Conservation (phyloP, 345 rosid species). For the Geranium brycei region DNA sequence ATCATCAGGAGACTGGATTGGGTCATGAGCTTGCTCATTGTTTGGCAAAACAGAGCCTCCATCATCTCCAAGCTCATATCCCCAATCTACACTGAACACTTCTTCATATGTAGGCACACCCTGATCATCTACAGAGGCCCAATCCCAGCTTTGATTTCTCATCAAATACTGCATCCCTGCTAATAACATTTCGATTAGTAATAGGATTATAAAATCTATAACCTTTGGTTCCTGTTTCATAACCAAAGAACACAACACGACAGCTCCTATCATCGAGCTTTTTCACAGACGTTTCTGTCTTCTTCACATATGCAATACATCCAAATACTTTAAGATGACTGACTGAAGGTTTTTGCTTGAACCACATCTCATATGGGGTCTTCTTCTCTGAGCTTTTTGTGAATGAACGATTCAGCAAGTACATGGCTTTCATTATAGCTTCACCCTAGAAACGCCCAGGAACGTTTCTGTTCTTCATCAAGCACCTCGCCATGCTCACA, state of each 20-base stretch:
- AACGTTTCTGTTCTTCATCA: not conserved
- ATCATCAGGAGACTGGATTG: too few relatives aligned
- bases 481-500: slow-evolving; percentile 7
- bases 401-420: not conserved
- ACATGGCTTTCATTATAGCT: not conserved
- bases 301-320: not conserved
- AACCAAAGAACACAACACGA: not conserved
- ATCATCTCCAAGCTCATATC: not conserved
- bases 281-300: not conserved
- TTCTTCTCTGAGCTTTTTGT: not conserved
- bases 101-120: not conserved
- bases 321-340: not conserved
- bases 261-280: not conserved
- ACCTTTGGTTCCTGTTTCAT: not conserved
- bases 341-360: not conserved
- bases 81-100: not conserved
- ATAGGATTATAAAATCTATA: not conserved
- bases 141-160: not conserved
- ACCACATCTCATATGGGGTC: slow-evolving; percentile 2
- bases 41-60: too few relatives aligned
- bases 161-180: not conserved
- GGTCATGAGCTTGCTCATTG: too few relatives aligned
- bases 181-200: not conserved
- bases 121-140: not conserved
- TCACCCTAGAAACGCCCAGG: not conserved